phyloP scores from a whole-genome alignment of 768 basidiomycete species.

The Agaricus subrufescens region DNA sequence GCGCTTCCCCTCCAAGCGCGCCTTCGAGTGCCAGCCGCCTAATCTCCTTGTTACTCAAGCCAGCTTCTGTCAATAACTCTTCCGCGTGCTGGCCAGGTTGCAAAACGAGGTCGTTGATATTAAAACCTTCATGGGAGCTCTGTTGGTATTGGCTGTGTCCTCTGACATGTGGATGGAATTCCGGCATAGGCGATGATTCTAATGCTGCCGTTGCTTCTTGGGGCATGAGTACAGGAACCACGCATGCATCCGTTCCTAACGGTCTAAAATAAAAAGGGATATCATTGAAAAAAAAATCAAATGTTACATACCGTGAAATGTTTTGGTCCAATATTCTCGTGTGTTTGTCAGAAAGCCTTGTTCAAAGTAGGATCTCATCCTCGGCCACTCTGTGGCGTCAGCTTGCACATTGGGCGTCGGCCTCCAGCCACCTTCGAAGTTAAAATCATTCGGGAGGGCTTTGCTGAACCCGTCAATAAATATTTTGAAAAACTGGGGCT shows the following conservation, averaged over 20 bases:
- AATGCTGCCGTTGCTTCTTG: conserved; percentile 45
- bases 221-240: conserved; percentile 61
- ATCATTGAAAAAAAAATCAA: background rate
- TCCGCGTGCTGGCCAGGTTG: conserved; percentile 50
- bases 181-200: conserved; percentile 36
- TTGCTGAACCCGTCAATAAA: conserved; percentile 54
- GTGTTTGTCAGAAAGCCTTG: conserved; percentile 57
- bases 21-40: conserved; percentile 38
- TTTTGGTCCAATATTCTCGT: conserved; percentile 63
- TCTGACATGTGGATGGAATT: conserved; percentile 46
- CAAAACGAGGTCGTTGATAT: conserved; percentile 20
- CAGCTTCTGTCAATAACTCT: conserved; percentile 49
- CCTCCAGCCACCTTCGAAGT: conserved; percentile 46
- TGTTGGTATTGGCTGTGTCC: background rate
- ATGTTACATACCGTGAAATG: conserved; percentile 56
- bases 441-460: conserved; percentile 42
- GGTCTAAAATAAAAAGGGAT: background rate
- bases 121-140: background rate
- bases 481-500: conserved; percentile 63
- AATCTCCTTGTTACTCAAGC: conserved; percentile 37
- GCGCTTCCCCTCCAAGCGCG: conserved; percentile 35
- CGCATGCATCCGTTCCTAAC: conserved; percentile 71
- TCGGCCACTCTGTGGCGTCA: conserved; percentile 51
- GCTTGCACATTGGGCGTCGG: conserved; percentile 43
- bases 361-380: conserved; percentile 50